Evolutionary conservation across 2,329 filamentous ascomycete genomes (phyloP).

Genomic region (Diaporthe citriasiana): DNA sequence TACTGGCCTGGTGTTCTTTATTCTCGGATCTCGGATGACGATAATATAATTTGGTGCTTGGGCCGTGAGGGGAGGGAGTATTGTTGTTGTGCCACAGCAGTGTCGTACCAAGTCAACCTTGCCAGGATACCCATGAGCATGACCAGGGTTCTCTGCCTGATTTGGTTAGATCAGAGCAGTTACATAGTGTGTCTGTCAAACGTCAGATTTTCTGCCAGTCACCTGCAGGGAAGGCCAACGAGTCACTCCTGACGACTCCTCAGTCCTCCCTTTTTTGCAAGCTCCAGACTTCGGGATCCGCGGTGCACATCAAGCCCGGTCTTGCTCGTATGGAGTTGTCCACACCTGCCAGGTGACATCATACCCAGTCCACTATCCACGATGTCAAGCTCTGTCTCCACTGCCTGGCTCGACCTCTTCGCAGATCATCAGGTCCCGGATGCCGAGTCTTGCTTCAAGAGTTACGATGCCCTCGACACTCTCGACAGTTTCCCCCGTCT

Average conservation of each 20-base stretch:
- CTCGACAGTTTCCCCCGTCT: conserved; percentile 16
- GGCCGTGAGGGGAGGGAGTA: neutral
- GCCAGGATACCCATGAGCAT: conserved; percentile 6
- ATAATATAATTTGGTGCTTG: neutral
- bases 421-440: neutral
- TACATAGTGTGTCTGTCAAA: neutral
- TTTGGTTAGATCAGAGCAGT: neutral
- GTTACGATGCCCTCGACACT: conserved; percentile 30
- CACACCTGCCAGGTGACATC: neutral
- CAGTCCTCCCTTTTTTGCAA: neutral
- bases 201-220: conserved; percentile 18
- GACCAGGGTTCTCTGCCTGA: neutral
- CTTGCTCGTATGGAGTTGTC: neutral
- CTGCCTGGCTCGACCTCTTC: conserved; percentile 32
- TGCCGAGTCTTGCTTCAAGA: conserved; percentile 34
- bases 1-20: neutral
- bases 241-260: conserved; percentile 3
- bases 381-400: conserved; percentile 27
- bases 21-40: neutral
- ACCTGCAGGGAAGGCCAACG: neutral
- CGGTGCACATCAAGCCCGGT: neutral
- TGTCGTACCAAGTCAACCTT: neutral
- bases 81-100: neutral
- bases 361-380: conserved; percentile 1
- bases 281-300: conserved; percentile 12